Evolutionary conservation across 2,329 filamentous ascomycete species (phyloP), one percentile per base, ranked within the genome.

Genomic region (Raffaelea ambrosiae): DNA sequence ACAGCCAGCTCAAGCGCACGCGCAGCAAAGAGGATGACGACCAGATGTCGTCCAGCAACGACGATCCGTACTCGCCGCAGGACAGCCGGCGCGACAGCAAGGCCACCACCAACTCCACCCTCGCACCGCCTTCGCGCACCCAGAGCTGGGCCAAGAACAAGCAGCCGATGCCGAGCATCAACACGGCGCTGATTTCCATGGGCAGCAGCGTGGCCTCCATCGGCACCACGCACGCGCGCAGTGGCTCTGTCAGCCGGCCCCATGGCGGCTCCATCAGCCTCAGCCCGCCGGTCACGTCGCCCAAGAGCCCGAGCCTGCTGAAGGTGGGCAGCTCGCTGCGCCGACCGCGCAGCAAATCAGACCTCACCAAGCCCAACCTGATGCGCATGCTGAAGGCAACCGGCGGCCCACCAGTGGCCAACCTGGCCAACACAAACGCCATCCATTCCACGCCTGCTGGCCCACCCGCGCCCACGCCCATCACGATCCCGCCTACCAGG

Each of bases 121-220:
- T 81, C 29, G 71, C 69, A 2, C 75, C 74, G 2, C 72, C 73
- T 2, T 60, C 65, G n/a, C 72, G 73, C 29, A 71, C 71, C 18
- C 62, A 67, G 14, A 79, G 74, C 54, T 76, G 73, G 70, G 64
- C 66, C 49, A 63, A 65, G 58, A 48, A 14, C 50, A 75, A 76
- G 62, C 72, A 73, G 50, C 63, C 63, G 23, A 67, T 69, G 2
- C 76, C 78, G 3, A 80, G 71, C 56, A 71, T 83, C 54, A 81
- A 80, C 55, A 81, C 76, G 0, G 74, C 77, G 2, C 61, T 83
- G 38, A 65, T 74, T 7, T 72, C 70, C 20, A 77, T 82, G 67
- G 74, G 71, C 4, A 72, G 68, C 31, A 70, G 69, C 40, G 68
- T 76, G 33, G 76, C 76, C 19, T 70, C 76, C 16, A 76, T 83